Evolutionary conservation across 768 basidiomycete species (phyloP).

Genomic region (Psilocybe sp.): DNA sequence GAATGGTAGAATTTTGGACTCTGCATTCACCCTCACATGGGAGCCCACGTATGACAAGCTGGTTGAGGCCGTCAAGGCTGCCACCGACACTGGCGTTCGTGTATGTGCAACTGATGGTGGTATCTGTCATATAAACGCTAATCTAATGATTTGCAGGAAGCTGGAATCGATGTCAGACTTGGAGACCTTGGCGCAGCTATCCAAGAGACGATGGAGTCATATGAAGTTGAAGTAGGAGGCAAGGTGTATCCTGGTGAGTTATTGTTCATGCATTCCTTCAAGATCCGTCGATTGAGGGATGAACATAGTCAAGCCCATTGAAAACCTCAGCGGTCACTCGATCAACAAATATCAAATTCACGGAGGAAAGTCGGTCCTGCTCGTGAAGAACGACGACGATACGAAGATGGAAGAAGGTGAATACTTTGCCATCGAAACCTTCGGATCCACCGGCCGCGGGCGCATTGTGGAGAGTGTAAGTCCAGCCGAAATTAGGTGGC

Average conservation of each 20-base stretch:
- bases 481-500: background rate
- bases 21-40: constrained; percentile 90
- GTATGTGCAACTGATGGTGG: constrained; percentile 33
- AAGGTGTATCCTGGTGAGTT: constrained; percentile 74
- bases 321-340: constrained; percentile 92
- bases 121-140: background rate
- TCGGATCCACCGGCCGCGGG: constrained; percentile 94
- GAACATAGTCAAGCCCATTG: constrained; percentile 81
- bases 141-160: constrained; percentile 55
- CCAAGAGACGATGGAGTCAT: constrained; percentile 99
- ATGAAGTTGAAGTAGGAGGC: constrained; percentile 91
- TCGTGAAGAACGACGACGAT: constrained; percentile 86
- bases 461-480: constrained; percentile 78
- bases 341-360: constrained; percentile 92
- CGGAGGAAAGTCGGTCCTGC: constrained; percentile 87
- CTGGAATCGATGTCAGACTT: constrained; percentile 92
- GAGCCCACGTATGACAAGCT: constrained; percentile 90
- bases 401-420: constrained; percentile 99
- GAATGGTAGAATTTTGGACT: constrained; percentile 91
- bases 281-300: constrained; percentile 2
- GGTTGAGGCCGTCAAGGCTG: constrained; percentile 88
- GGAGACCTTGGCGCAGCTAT: constrained; percentile 90
- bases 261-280: background rate
- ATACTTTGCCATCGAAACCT: constrained; percentile 98
- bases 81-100: constrained; percentile 88